Conservation (phyloP, 1,284 basidiomycete genomes). For the Gomphus bonarii region DNA sequence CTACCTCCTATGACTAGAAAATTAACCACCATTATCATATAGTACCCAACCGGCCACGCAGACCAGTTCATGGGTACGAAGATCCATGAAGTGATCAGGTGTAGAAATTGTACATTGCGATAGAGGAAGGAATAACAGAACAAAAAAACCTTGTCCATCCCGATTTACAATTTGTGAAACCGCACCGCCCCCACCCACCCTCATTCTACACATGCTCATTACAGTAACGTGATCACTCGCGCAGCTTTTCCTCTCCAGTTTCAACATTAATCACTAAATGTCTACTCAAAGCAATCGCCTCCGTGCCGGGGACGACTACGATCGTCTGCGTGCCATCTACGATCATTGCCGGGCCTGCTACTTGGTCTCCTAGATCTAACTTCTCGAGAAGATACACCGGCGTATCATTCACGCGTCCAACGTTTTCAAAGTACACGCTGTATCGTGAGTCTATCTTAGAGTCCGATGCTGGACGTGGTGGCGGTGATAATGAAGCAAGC, state of each 20-base stretch:
- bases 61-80: conserved; percentile 8
- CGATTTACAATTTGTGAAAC: not conserved
- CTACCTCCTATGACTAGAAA: not conserved
- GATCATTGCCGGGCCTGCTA: conserved; percentile 80
- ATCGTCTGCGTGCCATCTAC: conserved; percentile 93
- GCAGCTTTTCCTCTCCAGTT: conserved; percentile 2
- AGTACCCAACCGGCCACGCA: conserved; percentile 10
- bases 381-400: conserved; percentile 69
- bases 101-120: not conserved
- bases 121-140: not conserved
- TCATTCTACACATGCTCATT: not conserved
- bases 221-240: not conserved
- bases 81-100: conserved; percentile 3
- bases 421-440: conserved; percentile 72
- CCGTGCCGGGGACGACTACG: conserved; percentile 64
- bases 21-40: not conserved
- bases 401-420: conserved; percentile 66
- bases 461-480: conserved; percentile 17
- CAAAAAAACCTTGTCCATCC: not conserved
- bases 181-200: too few relatives aligned
- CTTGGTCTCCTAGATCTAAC: conserved; percentile 56
- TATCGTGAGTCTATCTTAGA: conserved; percentile 39
- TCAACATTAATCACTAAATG: conserved; percentile 57
- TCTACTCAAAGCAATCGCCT: conserved; percentile 54
- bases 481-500: conserved; percentile 39